Evolutionary conservation across 164 flowering plant genomes (phyloP), one percentile per base, ranked within the genome.

Genomic region (Piper betle): DNA sequence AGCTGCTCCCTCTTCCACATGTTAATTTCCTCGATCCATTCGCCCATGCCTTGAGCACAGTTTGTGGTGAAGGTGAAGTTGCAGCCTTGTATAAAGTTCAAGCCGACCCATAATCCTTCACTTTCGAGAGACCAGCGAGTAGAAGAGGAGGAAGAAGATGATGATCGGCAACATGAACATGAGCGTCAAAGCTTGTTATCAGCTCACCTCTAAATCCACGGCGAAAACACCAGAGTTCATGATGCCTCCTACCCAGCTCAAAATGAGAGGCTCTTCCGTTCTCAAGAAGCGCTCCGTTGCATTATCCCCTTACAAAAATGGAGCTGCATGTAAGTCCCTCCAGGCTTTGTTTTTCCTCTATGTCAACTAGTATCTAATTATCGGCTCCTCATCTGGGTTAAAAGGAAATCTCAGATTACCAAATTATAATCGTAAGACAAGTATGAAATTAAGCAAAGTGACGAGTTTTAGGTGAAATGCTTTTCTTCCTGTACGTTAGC

Each of bases 101-200:
- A 12, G 7, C 63, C 57, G 43, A n/a, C 37, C 41, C 52, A 40
- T 54, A 13, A 18, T 39, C 25, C 54, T 37, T 33, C 37, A n/a
- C 39, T 11, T 39, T 6, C n/a, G 37, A 1, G 16, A 59, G 19
- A 66, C 46, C 37, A 8, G 7, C 38, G 37, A 56, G 58, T 1
- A 37, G 25, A 37, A 56, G 7, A 25, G 9, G 6, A 17, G 25
- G n/a, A 25, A 66, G 52, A 56, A 57, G 57, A 16, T 25, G 40
- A 55, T 15, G 43, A 48, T 55, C 33, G 39, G 37, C 19, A 19
- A 42, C 57, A 55, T 37, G 55, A 59, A 20, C 58, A 58, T 39
- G 60, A 58, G 42, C 39, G 80, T 84, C 86, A 90, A 84, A 59
- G 83, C 92, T 75, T 77, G 83, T 66, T 78, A 78, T 65, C 33